Evolutionary conservation across 2,329 filamentous ascomycete species (phyloP).

Genomic region (Fusarium annulatum): DNA sequence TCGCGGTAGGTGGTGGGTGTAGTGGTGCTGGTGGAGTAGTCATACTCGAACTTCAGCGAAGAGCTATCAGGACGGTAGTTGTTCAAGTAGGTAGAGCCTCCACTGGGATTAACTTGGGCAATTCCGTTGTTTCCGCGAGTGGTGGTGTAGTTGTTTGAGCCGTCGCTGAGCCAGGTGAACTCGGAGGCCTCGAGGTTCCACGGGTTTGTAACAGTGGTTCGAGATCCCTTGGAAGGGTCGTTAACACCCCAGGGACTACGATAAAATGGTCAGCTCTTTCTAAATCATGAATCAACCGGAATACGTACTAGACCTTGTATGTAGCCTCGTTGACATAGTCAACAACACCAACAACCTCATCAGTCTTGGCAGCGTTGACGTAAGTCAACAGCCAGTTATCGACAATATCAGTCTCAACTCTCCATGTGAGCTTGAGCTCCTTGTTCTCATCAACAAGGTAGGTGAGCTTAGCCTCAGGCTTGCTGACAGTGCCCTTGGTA

Average conservation of each 20-base stretch:
- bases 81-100: constrained; percentile 48
- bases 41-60: constrained; percentile 59
- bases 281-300: rapidly evolving
- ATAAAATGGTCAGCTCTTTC: rapidly evolving
- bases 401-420: constrained; percentile 67
- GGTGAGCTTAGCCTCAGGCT: constrained; percentile 66
- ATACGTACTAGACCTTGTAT: constrained; percentile 61
- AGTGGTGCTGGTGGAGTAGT: constrained; percentile 51
- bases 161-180: constrained; percentile 65
- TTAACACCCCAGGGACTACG: constrained; percentile 61
- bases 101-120: constrained; percentile 60
- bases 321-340: constrained; percentile 68
- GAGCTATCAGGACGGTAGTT: constrained; percentile 59
- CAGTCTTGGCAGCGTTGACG: constrained; percentile 61
- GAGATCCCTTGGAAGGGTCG: constrained; percentile 62
- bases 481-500: constrained; percentile 59
- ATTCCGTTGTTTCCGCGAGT: constrained; percentile 70
- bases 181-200: constrained; percentile 59
- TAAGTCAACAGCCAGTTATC: constrained; percentile 71
- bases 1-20: constrained; percentile 59
- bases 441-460: constrained; percentile 64
- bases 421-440: constrained; percentile 63
- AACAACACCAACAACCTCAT: constrained; percentile 63
- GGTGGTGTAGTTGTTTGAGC: constrained; percentile 59
- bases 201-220: constrained; percentile 59